Conservation (phyloP, 2,329 filamentous ascomycete species). For the Sporothrix dimorphospora region DNA sequence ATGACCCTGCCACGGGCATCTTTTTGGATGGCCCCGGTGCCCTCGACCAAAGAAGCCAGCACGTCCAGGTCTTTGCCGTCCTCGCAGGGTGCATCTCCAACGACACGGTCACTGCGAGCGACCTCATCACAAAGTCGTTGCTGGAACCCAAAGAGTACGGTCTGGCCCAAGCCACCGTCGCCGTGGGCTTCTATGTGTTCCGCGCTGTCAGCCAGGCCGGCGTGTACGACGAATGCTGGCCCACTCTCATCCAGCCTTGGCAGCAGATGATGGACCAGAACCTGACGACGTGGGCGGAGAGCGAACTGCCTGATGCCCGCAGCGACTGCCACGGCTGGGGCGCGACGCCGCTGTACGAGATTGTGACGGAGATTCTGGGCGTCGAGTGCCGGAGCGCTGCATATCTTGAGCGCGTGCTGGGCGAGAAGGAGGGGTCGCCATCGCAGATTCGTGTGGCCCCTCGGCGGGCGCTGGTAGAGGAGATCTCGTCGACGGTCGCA, state of each 20-base stretch:
- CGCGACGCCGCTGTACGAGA: not conserved
- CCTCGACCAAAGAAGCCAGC: not conserved
- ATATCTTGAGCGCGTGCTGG: not conserved
- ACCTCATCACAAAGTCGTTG: not conserved
- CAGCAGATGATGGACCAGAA: not conserved
- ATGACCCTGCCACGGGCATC: not conserved
- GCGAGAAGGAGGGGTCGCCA: not conserved
- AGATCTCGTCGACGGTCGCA: not conserved
- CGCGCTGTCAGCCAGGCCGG: not conserved
- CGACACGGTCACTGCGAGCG: not conserved
- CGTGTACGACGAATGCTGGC: slow-evolving; percentile 1
- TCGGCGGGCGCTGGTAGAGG: not conserved
- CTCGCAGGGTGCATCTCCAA: not conserved
- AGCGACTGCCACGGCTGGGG: slow-evolving; percentile 17
- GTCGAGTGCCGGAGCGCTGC: not conserved
- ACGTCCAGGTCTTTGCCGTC: slow-evolving; percentile 1
- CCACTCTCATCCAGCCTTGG: not conserved
- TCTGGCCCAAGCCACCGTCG: not conserved
- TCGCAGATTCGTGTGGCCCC: not conserved
- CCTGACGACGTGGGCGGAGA: slow-evolving; percentile 12
- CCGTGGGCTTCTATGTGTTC: not conserved
- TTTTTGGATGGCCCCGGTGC: not conserved
- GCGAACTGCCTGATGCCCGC: not conserved
- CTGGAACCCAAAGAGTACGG: not conserved
- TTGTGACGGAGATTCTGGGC: not conserved